A percentile compares a stretch with the other conserved stretches of the same genome.
Conservation (phyloP, 2,329 filamentous ascomycete genomes). For the Immersiporthe knoxdaviesiana region DNA sequence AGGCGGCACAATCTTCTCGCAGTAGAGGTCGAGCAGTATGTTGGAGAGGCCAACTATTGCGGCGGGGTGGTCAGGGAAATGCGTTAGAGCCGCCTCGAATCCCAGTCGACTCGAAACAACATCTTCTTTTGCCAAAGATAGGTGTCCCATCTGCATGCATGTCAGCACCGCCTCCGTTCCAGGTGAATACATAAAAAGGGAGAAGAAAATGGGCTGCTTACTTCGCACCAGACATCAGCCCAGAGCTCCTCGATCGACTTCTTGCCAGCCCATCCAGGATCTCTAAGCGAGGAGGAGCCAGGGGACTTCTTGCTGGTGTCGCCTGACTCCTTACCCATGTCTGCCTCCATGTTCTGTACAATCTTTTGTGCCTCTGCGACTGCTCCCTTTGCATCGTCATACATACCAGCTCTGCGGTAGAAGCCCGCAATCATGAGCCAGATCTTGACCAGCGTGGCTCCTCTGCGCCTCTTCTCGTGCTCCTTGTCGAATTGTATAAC, state of each 20-base stretch:
- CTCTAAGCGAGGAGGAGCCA: slow-evolving; percentile 63
- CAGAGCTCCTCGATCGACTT: slow-evolving; percentile 83
- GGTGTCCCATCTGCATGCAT: slow-evolving; percentile 53
- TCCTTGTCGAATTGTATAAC: slow-evolving; percentile 59
- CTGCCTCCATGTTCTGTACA: slow-evolving; percentile 69
- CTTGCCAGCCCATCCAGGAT: slow-evolving; percentile 75
- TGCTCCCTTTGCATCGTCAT: slow-evolving; percentile 78
- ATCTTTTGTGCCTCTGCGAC: slow-evolving; percentile 81
- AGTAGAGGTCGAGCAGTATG: slow-evolving; percentile 85
- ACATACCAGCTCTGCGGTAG: slow-evolving; percentile 80
- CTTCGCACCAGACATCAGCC: slow-evolving; percentile 83
- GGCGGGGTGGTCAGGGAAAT: slow-evolving; percentile 76
- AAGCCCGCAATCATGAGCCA: slow-evolving; percentile 91
- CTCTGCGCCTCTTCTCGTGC: slow-evolving; percentile 54
- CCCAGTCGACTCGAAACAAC: slow-evolving; percentile 72
- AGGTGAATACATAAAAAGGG: neutral
- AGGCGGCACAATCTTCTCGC: slow-evolving; percentile 64
- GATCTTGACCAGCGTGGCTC: slow-evolving; percentile 68
- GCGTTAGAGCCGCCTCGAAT: slow-evolving; percentile 81
- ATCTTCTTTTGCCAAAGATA: slow-evolving; percentile 63
- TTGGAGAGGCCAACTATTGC: slow-evolving; percentile 83
- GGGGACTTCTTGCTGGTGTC: slow-evolving; percentile 66
- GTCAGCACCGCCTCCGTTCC: neutral
- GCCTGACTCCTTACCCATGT: slow-evolving; percentile 60
- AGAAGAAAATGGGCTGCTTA: slow-evolving; percentile 46